Percentiles rank a stretch among this genome's conserved stretches.
Conservation (phyloP, 2,329 filamentous ascomycete genomes). For the Talaromyces sp. region DNA sequence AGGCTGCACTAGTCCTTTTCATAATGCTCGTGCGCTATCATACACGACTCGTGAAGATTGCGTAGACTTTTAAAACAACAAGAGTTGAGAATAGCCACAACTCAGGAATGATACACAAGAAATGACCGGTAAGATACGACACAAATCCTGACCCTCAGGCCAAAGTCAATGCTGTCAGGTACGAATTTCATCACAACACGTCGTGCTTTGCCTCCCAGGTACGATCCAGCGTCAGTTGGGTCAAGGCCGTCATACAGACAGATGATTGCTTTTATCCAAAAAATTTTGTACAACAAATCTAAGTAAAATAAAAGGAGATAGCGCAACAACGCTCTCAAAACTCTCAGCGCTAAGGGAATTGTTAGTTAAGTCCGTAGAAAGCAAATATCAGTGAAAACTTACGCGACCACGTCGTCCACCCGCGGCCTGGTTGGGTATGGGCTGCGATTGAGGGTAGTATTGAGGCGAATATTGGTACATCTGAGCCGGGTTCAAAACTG, state of each 20-base stretch:
- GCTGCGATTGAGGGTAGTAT: conserved; percentile 40
- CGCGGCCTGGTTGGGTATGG: conserved; percentile 38
- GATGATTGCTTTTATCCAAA: conserved; percentile 26
- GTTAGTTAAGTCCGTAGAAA: background rate
- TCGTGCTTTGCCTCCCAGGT: conserved; percentile 24
- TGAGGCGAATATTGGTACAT: conserved; percentile 52
- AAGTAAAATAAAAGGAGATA: conserved; percentile 15
- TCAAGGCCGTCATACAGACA: conserved; percentile 27
- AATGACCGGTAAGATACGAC: background rate
- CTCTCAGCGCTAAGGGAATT: conserved; percentile 2
- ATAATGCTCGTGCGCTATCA: background rate
- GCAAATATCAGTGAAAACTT: conserved; percentile 26
- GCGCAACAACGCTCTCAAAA: background rate
- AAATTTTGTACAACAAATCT: conserved; percentile 33
- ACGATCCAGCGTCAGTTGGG: conserved; percentile 38
- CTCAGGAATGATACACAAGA: conserved; percentile 3
- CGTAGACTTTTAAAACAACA: background rate
- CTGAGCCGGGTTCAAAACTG: conserved; percentile 37
- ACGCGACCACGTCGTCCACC: conserved; percentile 52
- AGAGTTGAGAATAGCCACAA: background rate
- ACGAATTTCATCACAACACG: conserved; percentile 3
- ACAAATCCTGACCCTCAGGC: background rate
- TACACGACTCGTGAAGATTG: background rate
- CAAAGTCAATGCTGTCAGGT: background rate
- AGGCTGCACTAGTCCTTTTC: background rate